Evolutionary conservation across 768 basidiomycete genomes (phyloP), one percentile per base, ranked within the genome.

Genomic region (Phylloporus arenicola): DNA sequence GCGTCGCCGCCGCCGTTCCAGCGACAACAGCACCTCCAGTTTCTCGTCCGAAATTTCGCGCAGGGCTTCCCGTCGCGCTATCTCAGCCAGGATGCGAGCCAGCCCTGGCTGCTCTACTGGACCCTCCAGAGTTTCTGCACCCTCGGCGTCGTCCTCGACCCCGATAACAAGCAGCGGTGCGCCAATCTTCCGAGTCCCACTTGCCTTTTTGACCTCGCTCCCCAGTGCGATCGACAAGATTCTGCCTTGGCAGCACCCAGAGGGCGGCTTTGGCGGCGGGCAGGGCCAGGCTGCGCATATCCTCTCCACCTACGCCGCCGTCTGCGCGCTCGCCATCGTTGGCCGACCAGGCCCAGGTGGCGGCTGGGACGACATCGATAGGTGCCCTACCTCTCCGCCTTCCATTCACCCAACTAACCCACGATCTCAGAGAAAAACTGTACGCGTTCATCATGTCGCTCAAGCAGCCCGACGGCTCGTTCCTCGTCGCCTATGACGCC

Each of bases 81-180:
- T 64, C 76, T 74, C 17, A 83, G 82, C 41, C 87, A 97, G 60
- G 96, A 98, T 64, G 94, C 95, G 0, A 93, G 90, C 57, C 86
- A 95, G 59, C 88, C 96, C 0, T 98, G 96, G 96, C 72, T 97
- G 25, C 65, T 97, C 52, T 97, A 89, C 70, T 98, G 96, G 94
- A 84, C 83, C 0, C 64, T 94, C 10, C 93, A 99, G 59, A 75
- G 84, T 13, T 86, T 96, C 59, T 85, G 87, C 58, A 63, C 83
- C 3, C 63, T 95, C 39, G 89, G 92, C 44, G 83, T 90, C 7
- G 84, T 73, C 2, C 59, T 95, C 44, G 92, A 94, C 73, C 82
- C 84, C 2, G 76, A 70, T 17, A 92, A 80, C 59, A 88, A 84
- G 64, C 82, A 89, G 56, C 74, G 81, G 92, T 92, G 57, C 29